Base-by-base conservation (phyloP, 1,284 basidiomycete genomes). In the Sporisorium iseilematis-ciliati region DNA sequence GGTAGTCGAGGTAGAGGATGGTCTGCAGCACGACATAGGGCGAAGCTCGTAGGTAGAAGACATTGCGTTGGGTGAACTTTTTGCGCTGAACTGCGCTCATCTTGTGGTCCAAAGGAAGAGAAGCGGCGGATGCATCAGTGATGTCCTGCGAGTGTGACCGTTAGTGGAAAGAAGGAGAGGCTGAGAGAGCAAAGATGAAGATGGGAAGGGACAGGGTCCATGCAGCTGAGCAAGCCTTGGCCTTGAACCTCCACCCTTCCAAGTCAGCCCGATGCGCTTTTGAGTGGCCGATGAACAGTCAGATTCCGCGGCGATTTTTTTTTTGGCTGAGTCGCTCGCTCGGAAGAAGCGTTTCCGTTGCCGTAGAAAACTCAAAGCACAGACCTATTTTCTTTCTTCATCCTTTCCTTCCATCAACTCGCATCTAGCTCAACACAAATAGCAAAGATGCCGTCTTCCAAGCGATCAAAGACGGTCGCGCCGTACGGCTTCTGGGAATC, bases 401-500 rank as follows among this genome's bases (percentile, higher is more conserved):
- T 23, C 35, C 14, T 18, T 26, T 10, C 14, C 35, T 33, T 12
- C n/a, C n/a, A n/a, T n/a, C n/a, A n/a, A 33, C 31, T 33, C 31
- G 31, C 23, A 26, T 18, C 25, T 7, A 29, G 26, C 7, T 26
- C 12, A 29, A 42, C 16, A 12, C 2, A 14, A 38, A 14, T 38
- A 14, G 1, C 18, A 14, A 68, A 35, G 14, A 72, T 71, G 68
- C 43, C 64, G 21, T 52, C 57, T 7, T 49, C 57, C 10, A 60
- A 49, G n/a, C 12, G 11, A 35, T 29, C 48, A 41, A 75, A 65
- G 21, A 77, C 71, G 16, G 53, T 79, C 4, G 79, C 82, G 1
- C 75, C 78, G 3, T 82, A 81, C 59, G 82, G 82, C 49, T 57
- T 69, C 20, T 83, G 82, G 91, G 90, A 86, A 29, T 91, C 90